Conservation (phyloP, 345 rosid species). For the Passiflora organensis region DNA sequence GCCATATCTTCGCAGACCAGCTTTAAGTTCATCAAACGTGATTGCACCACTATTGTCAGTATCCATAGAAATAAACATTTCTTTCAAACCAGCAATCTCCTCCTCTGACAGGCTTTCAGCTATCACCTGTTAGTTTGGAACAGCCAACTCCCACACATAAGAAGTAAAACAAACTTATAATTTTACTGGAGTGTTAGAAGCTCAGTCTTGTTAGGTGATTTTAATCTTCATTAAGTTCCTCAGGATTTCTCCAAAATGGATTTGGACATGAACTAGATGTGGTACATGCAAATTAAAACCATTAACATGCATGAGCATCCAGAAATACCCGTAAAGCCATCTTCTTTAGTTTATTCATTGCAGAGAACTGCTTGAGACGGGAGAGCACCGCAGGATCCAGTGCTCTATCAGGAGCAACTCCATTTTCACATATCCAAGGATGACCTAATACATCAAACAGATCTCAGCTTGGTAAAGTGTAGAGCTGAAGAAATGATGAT, state of each 20-base stretch:
- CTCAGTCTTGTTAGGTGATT: not conserved
- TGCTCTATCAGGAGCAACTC: slow-evolving; percentile 98
- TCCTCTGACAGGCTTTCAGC: slow-evolving; percentile 98
- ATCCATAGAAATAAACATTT: slow-evolving; percentile 93
- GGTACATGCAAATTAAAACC: not conserved
- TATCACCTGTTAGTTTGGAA: slow-evolving; percentile 59
- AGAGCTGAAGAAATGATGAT: too few relatives aligned
- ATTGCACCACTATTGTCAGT: slow-evolving; percentile 96
- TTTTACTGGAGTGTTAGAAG: too few relatives aligned
- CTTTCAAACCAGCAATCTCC: slow-evolving; percentile 94
- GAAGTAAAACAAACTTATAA: not conserved
- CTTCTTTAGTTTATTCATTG: slow-evolving; percentile 96
- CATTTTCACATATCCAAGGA: slow-evolving; percentile 98
- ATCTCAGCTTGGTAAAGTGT: slow-evolving; percentile 8
- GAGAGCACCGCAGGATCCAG: slow-evolving; percentile 95
- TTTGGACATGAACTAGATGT: not conserved
- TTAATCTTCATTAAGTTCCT: not conserved
- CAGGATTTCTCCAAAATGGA: not conserved
- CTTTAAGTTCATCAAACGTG: slow-evolving; percentile 95
- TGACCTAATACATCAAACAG: slow-evolving; percentile 51
- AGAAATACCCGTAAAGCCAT: slow-evolving; percentile 96
- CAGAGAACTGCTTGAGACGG: slow-evolving; percentile 94
- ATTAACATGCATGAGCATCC: slow-evolving; percentile 13
- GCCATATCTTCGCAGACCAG: slow-evolving; percentile 92
- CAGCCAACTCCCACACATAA: slow-evolving; percentile 1